These are phyloP conservation scores for Diospyros lotus DNA, from an alignment of 148 eudicot species.

Conservation along the genomic window DNA sequence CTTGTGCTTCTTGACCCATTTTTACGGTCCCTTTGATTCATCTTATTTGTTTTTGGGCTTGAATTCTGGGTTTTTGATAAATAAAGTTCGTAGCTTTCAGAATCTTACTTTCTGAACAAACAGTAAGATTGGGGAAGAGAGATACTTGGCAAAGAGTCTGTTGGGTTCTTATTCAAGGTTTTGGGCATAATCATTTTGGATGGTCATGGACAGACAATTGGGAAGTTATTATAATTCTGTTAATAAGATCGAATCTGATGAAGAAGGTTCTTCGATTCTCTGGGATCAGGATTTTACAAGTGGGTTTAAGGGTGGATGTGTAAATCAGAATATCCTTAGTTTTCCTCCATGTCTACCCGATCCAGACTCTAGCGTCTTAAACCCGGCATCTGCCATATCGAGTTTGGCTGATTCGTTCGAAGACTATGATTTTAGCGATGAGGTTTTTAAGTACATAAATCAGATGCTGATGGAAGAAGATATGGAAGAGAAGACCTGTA, in stretches of 20 bases:
- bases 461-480: constrained; percentile 78
- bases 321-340: constrained; percentile 13
- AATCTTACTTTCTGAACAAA: not conserved
- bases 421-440: constrained; percentile 59
- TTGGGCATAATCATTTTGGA: constrained; percentile 11
- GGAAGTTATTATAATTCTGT: constrained; percentile 43
- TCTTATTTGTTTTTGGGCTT: constrained; percentile 3
- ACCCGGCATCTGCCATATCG: constrained; percentile 15
- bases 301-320: constrained; percentile 11
- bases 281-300: constrained; percentile 26
- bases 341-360: constrained; percentile 23
- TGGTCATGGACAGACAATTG: constrained; percentile 42
- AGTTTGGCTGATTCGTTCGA: constrained; percentile 31
- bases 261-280: constrained; percentile 23
- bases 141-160: not conserved
- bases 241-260: constrained; percentile 41
- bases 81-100: not conserved
- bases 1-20: not conserved
- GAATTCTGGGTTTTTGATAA: constrained; percentile 5
- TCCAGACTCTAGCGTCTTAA: constrained; percentile 3
- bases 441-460: constrained; percentile 57
- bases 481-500: constrained; percentile 44
- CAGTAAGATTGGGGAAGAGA: not conserved
- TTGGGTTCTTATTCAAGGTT: not conserved
- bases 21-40: not conserved